Percentiles rank a stretch among this genome's conserved stretches.
Evolutionary conservation across 192 early-diverging fungal species (phyloP).

Genomic region (Coemansia interrupta): DNA sequence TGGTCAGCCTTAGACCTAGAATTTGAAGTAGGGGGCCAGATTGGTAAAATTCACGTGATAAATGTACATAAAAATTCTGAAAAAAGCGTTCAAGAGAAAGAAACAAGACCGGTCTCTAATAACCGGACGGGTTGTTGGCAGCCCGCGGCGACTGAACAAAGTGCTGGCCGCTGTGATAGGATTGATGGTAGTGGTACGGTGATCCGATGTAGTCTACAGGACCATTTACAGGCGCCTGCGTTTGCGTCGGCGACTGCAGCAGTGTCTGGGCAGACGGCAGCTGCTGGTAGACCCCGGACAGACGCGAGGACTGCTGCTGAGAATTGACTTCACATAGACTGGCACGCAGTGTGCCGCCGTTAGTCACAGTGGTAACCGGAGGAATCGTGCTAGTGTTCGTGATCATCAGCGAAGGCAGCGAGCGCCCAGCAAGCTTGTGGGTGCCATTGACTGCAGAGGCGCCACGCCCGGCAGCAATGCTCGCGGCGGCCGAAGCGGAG

Average conservation of each 20-base stretch:
- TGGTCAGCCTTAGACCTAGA: too few relatives aligned
- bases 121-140: slow-evolving; percentile 4
- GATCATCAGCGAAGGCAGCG: slow-evolving; percentile 34
- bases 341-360: slow-evolving; percentile 20
- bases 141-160: slow-evolving; percentile 5
- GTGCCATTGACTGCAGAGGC: slow-evolving; percentile 6
- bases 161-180: slow-evolving; percentile 2
- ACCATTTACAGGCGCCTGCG: slow-evolving; percentile 7
- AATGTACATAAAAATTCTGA: too few relatives aligned
- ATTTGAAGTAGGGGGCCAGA: slow-evolving; percentile 4
- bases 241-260: slow-evolving; percentile 29
- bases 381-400: neutral
- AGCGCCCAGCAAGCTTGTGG: slow-evolving; percentile 37
- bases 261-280: slow-evolving; percentile 46
- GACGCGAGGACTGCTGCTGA: slow-evolving; percentile 13
- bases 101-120: neutral
- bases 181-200: slow-evolving; percentile 4
- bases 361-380: slow-evolving; percentile 11
- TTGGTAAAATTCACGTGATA: slow-evolving; percentile 7
- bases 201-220: slow-evolving; percentile 9
- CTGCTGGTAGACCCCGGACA: slow-evolving; percentile 23
- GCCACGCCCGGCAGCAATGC: neutral
- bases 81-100: too few relatives aligned
- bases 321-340: slow-evolving; percentile 14
- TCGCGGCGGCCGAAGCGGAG: slow-evolving; percentile 6